A percentile compares a stretch with the other conserved stretches of the same genome.
phyloP scores from a whole-genome alignment of 169 alveolate species.

The Eimeria maxima region DNA sequence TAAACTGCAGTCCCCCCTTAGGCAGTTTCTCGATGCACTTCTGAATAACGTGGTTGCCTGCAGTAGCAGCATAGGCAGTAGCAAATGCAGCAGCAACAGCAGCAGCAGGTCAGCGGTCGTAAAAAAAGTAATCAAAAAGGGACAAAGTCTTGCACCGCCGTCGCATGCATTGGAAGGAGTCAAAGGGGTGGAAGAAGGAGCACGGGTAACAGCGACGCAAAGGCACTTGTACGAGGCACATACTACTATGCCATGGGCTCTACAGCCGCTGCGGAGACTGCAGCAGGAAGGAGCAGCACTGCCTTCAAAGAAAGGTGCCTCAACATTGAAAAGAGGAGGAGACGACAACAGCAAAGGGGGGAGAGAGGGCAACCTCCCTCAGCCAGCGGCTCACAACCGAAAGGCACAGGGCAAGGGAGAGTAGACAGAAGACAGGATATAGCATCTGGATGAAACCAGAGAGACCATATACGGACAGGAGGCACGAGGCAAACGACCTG shows the following conservation, averaged over 20 bases:
- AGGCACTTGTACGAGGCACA: background rate
- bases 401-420: too few species aligned
- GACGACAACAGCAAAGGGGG: too few species aligned
- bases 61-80: too few species aligned
- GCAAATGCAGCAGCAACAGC: background rate
- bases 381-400: too few species aligned
- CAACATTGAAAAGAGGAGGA: too few species aligned
- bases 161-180: background rate
- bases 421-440: background rate
- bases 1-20: conserved; percentile 83
- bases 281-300: background rate
- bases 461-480: too few species aligned
- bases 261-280: too few species aligned
- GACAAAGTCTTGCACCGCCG: background rate
- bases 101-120: background rate
- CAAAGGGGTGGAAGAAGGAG: too few species aligned
- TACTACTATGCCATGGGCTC: too few species aligned
- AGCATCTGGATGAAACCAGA: background rate
- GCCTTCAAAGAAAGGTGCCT: too few species aligned
- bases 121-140: background rate
- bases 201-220: background rate
- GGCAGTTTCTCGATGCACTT: conserved; percentile 88
- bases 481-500: too few species aligned
- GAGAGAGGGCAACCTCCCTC: too few species aligned
- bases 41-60: conserved; percentile 88